A percentile compares a stretch with the other conserved stretches of the same genome.
Evolutionary conservation across 768 basidiomycete species (phyloP).

Genomic region (Crassisporium funariophilum): DNA sequence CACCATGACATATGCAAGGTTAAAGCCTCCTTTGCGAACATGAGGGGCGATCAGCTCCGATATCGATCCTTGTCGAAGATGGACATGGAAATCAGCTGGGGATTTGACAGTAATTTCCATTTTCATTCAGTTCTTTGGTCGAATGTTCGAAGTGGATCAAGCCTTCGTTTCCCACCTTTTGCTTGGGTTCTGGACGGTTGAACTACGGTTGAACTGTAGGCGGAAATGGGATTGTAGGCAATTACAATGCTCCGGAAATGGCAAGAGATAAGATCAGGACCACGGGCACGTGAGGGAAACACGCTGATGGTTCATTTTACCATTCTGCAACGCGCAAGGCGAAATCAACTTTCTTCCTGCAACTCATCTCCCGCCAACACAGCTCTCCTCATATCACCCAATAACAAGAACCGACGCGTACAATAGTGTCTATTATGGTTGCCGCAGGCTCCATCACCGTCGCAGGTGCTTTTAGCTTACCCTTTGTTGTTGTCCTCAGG

Average conservation of each 20-base stretch:
- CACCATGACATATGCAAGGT: conserved; percentile 96
- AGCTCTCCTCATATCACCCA: conserved; percentile 9
- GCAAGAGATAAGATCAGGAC: conserved; percentile 30
- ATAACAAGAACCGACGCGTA: conserved; percentile 4
- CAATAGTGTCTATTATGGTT: conserved; percentile 58
- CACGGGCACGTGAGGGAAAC: conserved; percentile 41
- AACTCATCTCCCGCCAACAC: conserved; percentile 13
- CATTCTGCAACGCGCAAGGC: conserved; percentile 9
- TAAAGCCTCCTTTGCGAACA: conserved; percentile 87
- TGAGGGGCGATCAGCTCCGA: conserved; percentile 86
- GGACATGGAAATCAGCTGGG: conserved; percentile 95
- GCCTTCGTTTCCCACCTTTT: too few relatives aligned
- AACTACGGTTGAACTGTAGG: neutral
- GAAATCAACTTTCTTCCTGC: conserved; percentile 17
- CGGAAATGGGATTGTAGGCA: too few relatives aligned
- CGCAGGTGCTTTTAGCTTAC: conserved; percentile 54
- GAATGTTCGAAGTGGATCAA: too few relatives aligned
- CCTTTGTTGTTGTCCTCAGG: conserved; percentile 18
- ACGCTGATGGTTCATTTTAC: conserved; percentile 40
- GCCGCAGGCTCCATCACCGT: conserved; percentile 88
- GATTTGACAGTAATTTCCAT: conserved; percentile 54
- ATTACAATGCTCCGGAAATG: too few relatives aligned
- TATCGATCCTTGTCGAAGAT: conserved; percentile 87
- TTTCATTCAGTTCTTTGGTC: too few relatives aligned
- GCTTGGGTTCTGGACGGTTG: neutral